Percentiles rank a stretch among this genome's conserved stretches.
These are phyloP conservation scores for Phialocephala sp. DNA, from an alignment of 2,329 filamentous ascomycete genomes.

Conservation along the genomic window DNA sequence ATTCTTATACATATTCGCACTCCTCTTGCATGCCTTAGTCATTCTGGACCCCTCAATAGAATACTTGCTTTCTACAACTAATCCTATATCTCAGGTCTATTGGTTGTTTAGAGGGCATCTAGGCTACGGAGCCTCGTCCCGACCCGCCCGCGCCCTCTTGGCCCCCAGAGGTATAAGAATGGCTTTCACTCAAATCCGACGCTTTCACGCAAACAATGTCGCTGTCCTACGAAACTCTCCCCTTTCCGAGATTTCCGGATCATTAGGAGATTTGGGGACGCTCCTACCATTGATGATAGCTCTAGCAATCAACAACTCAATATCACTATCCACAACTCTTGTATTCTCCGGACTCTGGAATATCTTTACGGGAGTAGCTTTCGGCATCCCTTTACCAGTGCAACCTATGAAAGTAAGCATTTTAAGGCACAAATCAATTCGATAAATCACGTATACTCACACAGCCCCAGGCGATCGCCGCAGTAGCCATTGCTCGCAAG, in stretches of 20 bases:
- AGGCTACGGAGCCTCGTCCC: not conserved
- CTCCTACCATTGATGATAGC: slow-evolving; percentile 89
- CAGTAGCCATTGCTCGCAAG: slow-evolving; percentile 77
- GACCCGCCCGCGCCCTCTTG: not conserved
- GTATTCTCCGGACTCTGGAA: slow-evolving; percentile 91
- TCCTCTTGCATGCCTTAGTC: not conserved
- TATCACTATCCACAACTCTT: slow-evolving; percentile 82
- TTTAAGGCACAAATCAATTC: not conserved
- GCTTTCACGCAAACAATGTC: slow-evolving; percentile 54
- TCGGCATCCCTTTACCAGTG: slow-evolving; percentile 88
- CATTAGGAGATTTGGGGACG: slow-evolving; percentile 87
- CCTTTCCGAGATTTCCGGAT: slow-evolving; percentile 82
- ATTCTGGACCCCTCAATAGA: not conserved
- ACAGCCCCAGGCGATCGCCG: slow-evolving; percentile 77
- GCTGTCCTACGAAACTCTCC: slow-evolving; percentile 60
- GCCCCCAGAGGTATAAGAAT: slow-evolving; percentile 20
- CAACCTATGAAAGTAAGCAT: slow-evolving; percentile 75
- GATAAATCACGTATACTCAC: slow-evolving; percentile 25
- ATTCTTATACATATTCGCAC: slow-evolving; percentile 6
- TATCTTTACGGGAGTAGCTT: slow-evolving; percentile 78
- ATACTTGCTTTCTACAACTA: not conserved
- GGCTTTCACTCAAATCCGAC: slow-evolving; percentile 34
- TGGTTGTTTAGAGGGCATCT: not conserved
- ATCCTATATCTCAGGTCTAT: not conserved
- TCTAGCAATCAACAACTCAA: slow-evolving; percentile 76